Base-by-base conservation (phyloP, 192 early-diverging fungal genomes). In the Linnemannia zychae region DNA sequence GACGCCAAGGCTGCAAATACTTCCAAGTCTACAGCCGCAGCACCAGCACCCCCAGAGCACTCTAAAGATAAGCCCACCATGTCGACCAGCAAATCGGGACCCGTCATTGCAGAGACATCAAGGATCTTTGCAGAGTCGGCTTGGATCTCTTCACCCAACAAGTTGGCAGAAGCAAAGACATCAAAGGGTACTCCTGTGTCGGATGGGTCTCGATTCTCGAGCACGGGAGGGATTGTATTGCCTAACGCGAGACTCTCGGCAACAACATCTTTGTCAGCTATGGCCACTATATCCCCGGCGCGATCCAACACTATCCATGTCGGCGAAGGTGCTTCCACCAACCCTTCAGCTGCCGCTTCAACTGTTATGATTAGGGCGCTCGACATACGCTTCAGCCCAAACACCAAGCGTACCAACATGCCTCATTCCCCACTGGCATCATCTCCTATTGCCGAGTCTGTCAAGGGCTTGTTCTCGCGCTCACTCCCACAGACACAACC, bases 361-460 rank as follows among this genome's bases (percentile, higher is more conserved):
- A 69, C 79, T 9, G 22, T 63, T 0, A 33, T 69, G 18, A 40
- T 63, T 17, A 34, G 69, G 17, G 77, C 78, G 6, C 76, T 85
- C 17, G 83, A 85, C 68, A 85, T 85, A 22, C 68, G 76, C 73
- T 72, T 79, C 46, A 75, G 77, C 33, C 52, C 77, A 11, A 38
- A 63, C 20, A 31, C 53, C 37, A 63, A 65, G 18, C 52, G 65
- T 0, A 12, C 17, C 31, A 49, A 31, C n/a, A 46, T 49, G n/a
- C 22, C n/a, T 7, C 65, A 65, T 17, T 79, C 77, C n/a, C 73
- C 72, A 0, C 20, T n/a, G 18, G 46, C 69, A 22, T 37, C 67
- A 12, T 75, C 82, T 24, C 33, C 76, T 17, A 49, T 53, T 16
- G 60, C 72, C 12, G 37, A 31, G 18, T 75, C 83, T 46, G 63